phyloP scores from a whole-genome alignment of 108 stramenopile genomes.

The Skeletonema costatum region DNA sequence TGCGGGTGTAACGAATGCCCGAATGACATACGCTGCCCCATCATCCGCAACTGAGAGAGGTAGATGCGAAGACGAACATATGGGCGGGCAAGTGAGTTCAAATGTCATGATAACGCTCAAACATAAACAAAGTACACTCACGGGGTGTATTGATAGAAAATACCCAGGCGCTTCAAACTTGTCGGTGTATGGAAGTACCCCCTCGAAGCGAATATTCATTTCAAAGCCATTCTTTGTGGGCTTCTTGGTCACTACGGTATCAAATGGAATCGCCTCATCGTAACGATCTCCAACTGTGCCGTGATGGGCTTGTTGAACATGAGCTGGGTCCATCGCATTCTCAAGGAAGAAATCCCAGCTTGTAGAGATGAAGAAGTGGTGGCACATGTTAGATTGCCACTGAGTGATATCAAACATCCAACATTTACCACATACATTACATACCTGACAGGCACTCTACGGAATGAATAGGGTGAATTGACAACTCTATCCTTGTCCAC shows the following conservation, averaged over 20 bases:
- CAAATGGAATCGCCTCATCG: constrained; percentile 2
- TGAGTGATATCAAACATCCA: no score
- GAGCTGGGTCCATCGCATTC: constrained; percentile 20
- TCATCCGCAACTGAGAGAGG: constrained; percentile 1
- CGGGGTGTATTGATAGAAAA: no score
- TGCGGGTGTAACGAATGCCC: constrained; percentile 30
- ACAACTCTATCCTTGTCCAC: constrained; percentile 1
- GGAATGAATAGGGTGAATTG: not conserved
- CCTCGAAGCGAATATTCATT: not conserved
- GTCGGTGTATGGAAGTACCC: not conserved
- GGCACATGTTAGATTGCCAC: no score
- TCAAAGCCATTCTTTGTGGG: constrained; percentile 17
- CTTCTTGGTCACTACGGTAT: not conserved
- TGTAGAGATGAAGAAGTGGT: no score
- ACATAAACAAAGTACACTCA: no score
- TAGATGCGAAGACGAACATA: no score
- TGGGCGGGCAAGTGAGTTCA: no score
- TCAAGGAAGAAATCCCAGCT: constrained; percentile 17
- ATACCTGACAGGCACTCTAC: not conserved
- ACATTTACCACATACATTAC: no score
- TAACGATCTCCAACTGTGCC: constrained; percentile 9
- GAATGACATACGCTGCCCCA: constrained; percentile 21
- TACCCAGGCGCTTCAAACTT: constrained; percentile 6
- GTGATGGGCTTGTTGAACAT: constrained; percentile 2
- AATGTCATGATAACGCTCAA: no score